Percentiles rank a stretch among this genome's conserved stretches.
These are phyloP conservation scores for Linnemannia zychae DNA, from an alignment of 192 early-diverging fungal genomes.

Conservation along the genomic window DNA sequence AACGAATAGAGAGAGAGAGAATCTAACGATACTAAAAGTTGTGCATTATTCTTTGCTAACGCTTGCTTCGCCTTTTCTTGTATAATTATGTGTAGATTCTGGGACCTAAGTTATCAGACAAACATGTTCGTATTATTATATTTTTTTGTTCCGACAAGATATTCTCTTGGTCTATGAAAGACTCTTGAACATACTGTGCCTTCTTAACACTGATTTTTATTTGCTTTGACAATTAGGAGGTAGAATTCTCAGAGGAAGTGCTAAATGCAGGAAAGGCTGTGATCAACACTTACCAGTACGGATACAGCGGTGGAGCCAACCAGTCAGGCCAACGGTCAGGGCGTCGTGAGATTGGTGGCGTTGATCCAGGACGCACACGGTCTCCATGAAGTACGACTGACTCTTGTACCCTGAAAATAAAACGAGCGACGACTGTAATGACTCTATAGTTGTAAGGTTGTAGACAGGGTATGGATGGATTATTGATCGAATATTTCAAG, in stretches of 20 bases:
- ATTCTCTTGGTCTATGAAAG: too few relatives aligned
- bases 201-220: neutral
- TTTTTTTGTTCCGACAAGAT: neutral
- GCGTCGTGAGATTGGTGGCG: slow-evolving; percentile 45
- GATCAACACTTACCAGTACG: slow-evolving; percentile 67
- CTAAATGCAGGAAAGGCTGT: slow-evolving; percentile 67
- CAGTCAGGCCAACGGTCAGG: slow-evolving; percentile 28
- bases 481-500: too few relatives aligned
- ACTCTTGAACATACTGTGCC: neutral
- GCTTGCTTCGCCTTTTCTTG: neutral
- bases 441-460: neutral
- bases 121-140: slow-evolving; percentile 46
- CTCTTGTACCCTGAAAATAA: neutral
- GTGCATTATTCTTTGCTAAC: neutral
- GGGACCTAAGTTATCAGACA: slow-evolving; percentile 82
- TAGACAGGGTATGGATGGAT: too few relatives aligned
- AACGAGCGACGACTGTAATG: neutral
- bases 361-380: slow-evolving; percentile 26
- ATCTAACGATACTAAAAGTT: neutral
- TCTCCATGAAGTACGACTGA: neutral
- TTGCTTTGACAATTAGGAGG: slow-evolving; percentile 45
- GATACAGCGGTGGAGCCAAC: slow-evolving; percentile 60
- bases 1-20: too few relatives aligned
- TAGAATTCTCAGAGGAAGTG: slow-evolving; percentile 73
- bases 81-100: slow-evolving; percentile 55